Evolutionary conservation across 2,329 filamentous ascomycete genomes (phyloP).

Genomic region (Colletotrichum sojae): DNA sequence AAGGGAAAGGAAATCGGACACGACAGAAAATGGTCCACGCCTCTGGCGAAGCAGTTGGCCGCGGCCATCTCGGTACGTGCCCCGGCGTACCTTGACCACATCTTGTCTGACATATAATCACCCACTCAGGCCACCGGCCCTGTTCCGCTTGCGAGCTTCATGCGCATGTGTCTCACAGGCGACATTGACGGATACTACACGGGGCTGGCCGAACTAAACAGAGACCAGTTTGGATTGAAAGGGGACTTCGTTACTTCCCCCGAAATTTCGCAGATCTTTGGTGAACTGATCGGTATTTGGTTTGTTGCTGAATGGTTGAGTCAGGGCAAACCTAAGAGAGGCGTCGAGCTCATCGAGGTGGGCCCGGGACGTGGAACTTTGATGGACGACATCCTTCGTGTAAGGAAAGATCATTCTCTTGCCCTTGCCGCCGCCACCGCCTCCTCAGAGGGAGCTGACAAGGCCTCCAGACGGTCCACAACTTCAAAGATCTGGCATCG

Average conservation of each 20-base stretch:
- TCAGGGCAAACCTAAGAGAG: slow-evolving; percentile 80
- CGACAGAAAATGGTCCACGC: slow-evolving; percentile 87
- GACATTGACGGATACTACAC: slow-evolving; percentile 96
- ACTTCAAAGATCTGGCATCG: slow-evolving; percentile 83
- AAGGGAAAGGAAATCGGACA: slow-evolving; percentile 51
- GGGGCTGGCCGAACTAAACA: slow-evolving; percentile 74
- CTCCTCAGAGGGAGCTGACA: background rate
- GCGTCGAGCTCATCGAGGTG: slow-evolving; percentile 92
- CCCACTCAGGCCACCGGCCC: slow-evolving; percentile 79
- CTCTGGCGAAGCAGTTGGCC: slow-evolving; percentile 87
- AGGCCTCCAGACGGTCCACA: slow-evolving; percentile 79
- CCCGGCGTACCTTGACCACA: background rate
- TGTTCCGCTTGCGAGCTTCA: slow-evolving; percentile 91
- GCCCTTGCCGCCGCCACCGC: background rate
- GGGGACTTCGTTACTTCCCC: slow-evolving; percentile 98
- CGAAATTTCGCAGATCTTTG: slow-evolving; percentile 97
- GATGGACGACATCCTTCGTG: slow-evolving; percentile 96
- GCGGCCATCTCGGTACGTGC: slow-evolving; percentile 84
- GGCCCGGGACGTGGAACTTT: slow-evolving; percentile 94
- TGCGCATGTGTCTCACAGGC: slow-evolving; percentile 98
- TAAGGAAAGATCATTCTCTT: slow-evolving; percentile 57
- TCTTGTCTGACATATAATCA: slow-evolving; percentile 7
- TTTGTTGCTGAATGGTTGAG: slow-evolving; percentile 97
- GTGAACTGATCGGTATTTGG: slow-evolving; percentile 95
- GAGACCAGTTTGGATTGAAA: slow-evolving; percentile 91